Base-by-base conservation (phyloP, 1,284 basidiomycete species). In the Bondarzewia mesenterica region DNA sequence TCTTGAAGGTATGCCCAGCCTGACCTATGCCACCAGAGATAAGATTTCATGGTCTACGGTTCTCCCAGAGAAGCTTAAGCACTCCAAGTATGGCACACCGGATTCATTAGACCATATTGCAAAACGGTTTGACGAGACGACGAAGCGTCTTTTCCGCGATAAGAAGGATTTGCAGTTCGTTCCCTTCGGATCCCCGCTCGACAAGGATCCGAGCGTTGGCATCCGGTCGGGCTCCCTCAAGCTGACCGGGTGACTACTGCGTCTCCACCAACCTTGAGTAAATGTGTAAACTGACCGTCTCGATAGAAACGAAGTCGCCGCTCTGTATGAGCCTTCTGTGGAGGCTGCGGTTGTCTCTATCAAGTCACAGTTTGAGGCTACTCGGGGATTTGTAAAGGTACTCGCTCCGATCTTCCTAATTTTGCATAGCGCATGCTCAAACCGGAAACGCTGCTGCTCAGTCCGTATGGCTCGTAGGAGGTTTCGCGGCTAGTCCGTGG, bases 401-500 rank as follows among this genome's bases (percentile, higher is more conserved):
- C 15, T 45, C 29, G 37, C 18, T n/a, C 5, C 5, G 29, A 32
- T 32, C 29, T 7, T 4, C 3, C 29, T n/a, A n/a, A n/a, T n/a
- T n/a, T 1, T 7, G 29, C 29, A 15, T 35, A 14, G 23, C 40
- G 20, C 18, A 1, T 27, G 26, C 16, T 32, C 32, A 16, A 40
- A 35, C 16, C 37, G 16, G 16, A n/a, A 16, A 18, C 12, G 21
- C 23, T 16, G 35, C 22, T 23, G 2, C 42, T 16, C 25, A 79
- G 80, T 85, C 83, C 18, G 78, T 88, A 12, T 88, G 84, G 71
- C 69, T 89, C 23, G 85, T 89, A 5, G 85, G 85, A 58, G 85
- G 85, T 35, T 89, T 87, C 54, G 85, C 85, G 2, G 84, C 85
- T 1, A 86, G 82, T 53, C 81, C 82, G 1, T 88, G 85, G 83